Conservation (phyloP, 176 grass and related monocot species). For the Oropetium thomaeum region DNA sequence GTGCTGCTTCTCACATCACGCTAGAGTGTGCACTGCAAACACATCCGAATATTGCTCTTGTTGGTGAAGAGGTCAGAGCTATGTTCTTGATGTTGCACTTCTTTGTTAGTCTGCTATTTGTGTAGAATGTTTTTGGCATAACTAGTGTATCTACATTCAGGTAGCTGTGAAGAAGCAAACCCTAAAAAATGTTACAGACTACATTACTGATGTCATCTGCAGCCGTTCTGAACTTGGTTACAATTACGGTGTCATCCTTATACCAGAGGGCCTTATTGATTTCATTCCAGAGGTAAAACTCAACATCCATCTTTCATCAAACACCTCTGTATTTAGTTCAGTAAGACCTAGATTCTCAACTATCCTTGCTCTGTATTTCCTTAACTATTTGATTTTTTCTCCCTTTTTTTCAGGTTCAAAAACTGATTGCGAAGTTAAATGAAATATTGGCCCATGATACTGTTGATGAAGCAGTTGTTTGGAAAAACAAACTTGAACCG, state of each 20-base stretch:
- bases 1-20: conserved; percentile 99
- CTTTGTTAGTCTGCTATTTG: background rate
- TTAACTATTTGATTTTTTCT: no score
- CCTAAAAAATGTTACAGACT: conserved; percentile 87
- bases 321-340: background rate
- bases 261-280: conserved; percentile 95
- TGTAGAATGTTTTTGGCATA: no score
- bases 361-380: background rate
- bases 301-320: background rate
- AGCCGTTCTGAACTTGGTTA: conserved; percentile 90
- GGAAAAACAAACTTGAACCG: conserved; percentile 82
- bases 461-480: conserved; percentile 78
- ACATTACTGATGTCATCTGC: conserved; percentile 84
- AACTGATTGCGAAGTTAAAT: conserved; percentile 92
- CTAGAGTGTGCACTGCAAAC: conserved; percentile 96
- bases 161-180: conserved; percentile 88
- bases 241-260: conserved; percentile 97
- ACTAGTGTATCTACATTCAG: conserved; percentile 17
- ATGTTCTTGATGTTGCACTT: background rate
- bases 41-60: conserved; percentile 87
- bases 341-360: background rate
- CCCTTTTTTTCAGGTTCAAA: conserved; percentile 69
- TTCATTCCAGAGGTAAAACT: conserved; percentile 85
- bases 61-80: conserved; percentile 86
- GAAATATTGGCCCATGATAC: conserved; percentile 89